These are phyloP conservation scores for Debaryomyces prosopidis DNA, from an alignment of 805 yeast species.

Conservation along the genomic window DNA sequence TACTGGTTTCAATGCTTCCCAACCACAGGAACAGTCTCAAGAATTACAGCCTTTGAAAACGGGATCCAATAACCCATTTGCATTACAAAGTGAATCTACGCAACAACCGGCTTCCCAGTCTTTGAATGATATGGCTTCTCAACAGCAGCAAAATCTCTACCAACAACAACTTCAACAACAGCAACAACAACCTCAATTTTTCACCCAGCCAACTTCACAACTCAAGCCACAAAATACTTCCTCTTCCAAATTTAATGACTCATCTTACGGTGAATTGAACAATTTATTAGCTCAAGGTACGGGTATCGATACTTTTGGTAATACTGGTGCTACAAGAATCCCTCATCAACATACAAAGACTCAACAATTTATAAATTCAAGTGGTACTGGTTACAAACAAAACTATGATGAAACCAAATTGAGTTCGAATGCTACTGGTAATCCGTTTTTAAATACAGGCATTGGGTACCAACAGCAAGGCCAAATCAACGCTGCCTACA, in stretches of 20 bases:
- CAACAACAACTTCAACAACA: slow-evolving; percentile 13
- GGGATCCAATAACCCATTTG: slow-evolving; percentile 80
- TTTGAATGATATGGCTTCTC: slow-evolving; percentile 29
- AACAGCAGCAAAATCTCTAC: slow-evolving; percentile 9
- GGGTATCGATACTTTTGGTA: slow-evolving; percentile 92
- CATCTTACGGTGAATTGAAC: slow-evolving; percentile 67
- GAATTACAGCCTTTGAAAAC: slow-evolving; percentile 58
- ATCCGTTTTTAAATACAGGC: slow-evolving; percentile 68
- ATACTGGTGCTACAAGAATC: slow-evolving; percentile 77
- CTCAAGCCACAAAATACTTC: slow-evolving; percentile 34
- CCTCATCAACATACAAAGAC: slow-evolving; percentile 92
- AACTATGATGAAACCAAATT: slow-evolving; percentile 30
- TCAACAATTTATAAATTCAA: slow-evolving; percentile 78
- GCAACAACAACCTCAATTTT: slow-evolving; percentile 27
- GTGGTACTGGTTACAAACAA: slow-evolving; percentile 79
- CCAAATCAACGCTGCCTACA: slow-evolving; percentile 70
- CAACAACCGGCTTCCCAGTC: slow-evolving; percentile 23
- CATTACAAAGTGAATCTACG: slow-evolving; percentile 32
- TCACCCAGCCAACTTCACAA: slow-evolving; percentile 25
- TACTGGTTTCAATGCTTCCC: slow-evolving; percentile 17
- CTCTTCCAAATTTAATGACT: slow-evolving; percentile 37
- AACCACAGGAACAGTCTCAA: slow-evolving; percentile 30
- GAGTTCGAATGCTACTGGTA: slow-evolving; percentile 45
- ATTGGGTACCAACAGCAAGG: slow-evolving; percentile 35
- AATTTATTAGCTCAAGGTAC: slow-evolving; percentile 80